Conservation (phyloP, 164 flowering plant species). For the Euptelea pleiosperma region DNA sequence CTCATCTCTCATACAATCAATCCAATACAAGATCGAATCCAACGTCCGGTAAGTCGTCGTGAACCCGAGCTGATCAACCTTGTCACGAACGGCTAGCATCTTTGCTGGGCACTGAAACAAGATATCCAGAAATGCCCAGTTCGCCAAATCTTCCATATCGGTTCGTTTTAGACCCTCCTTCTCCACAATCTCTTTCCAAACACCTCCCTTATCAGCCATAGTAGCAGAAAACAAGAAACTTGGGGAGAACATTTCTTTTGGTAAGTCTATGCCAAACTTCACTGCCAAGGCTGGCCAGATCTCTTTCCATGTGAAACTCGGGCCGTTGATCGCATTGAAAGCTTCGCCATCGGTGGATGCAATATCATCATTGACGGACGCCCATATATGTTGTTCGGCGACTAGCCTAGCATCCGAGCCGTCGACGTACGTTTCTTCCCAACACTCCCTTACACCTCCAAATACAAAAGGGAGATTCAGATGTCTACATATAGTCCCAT, state of each 20-base stretch:
- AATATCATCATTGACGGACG: slow-evolving; percentile 35
- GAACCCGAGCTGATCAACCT: slow-evolving; percentile 63
- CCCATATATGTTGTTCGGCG: slow-evolving; percentile 88
- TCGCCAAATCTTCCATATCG: slow-evolving; percentile 68
- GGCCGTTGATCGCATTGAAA: slow-evolving; percentile 64
- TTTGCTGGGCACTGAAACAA: slow-evolving; percentile 57
- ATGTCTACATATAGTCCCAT: slow-evolving; percentile 62
- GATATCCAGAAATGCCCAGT: slow-evolving; percentile 71
- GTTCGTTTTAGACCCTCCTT: slow-evolving; percentile 45
- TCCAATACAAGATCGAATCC: slow-evolving; percentile 71
- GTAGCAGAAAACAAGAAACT: slow-evolving; percentile 30
- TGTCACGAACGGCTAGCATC: slow-evolving; percentile 49
- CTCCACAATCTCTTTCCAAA: slow-evolving; percentile 71
- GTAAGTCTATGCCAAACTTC: slow-evolving; percentile 40
- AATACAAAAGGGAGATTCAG: slow-evolving; percentile 72
- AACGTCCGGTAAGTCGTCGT: slow-evolving; percentile 30
- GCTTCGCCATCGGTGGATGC: slow-evolving; percentile 40
- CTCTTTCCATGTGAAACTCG: slow-evolving; percentile 67
- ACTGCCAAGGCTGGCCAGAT: slow-evolving; percentile 56
- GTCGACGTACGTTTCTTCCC: slow-evolving; percentile 72
- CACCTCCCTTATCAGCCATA: slow-evolving; percentile 51
- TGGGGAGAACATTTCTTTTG: slow-evolving; percentile 31
- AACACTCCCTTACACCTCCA: slow-evolving; percentile 64
- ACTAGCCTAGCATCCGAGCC: slow-evolving; percentile 75
- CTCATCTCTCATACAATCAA: slow-evolving; percentile 67